phyloP scores from a whole-genome alignment of 768 basidiomycete genomes.

The Trametes meyenii region DNA sequence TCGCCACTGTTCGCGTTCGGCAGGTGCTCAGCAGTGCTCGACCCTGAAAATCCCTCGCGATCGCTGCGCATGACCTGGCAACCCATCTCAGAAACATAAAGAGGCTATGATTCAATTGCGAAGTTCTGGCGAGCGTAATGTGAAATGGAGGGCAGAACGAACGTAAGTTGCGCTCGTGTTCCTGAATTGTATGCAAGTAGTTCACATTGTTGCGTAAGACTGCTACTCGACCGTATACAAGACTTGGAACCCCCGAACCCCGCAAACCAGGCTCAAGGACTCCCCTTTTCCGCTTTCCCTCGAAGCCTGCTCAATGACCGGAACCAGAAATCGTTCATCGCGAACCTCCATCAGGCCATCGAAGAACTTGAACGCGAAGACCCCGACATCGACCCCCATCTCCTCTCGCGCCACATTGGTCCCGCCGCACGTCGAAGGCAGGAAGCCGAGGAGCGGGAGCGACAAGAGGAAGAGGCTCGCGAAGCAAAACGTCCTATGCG shows the following conservation, averaged over 20 bases:
- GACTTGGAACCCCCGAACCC: constrained; percentile 55
- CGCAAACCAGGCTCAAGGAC: constrained; percentile 30
- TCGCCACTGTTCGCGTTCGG: background rate
- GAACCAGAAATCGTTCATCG: constrained; percentile 47
- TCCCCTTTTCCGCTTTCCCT: constrained; percentile 51
- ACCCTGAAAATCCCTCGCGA: background rate
- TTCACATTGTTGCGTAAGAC: constrained; percentile 36
- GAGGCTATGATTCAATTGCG: constrained; percentile 58
- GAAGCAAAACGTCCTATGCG: constrained; percentile 39
- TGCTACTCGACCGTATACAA: constrained; percentile 60
- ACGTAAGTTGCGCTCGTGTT: constrained; percentile 47
- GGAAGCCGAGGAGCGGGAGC: constrained; percentile 44
- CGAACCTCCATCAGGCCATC: constrained; percentile 52
- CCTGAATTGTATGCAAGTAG: constrained; percentile 10
- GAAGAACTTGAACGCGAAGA: constrained; percentile 49
- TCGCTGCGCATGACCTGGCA: constrained; percentile 10
- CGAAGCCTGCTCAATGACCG: constrained; percentile 48
- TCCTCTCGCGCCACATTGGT: constrained; percentile 49
- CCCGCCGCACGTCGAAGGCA: constrained; percentile 47
- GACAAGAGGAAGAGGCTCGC: constrained; percentile 49
- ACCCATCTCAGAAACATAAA: constrained; percentile 53
- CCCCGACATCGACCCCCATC: constrained; percentile 48
- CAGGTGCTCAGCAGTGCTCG: constrained; percentile 14
- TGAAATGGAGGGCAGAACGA: constrained; percentile 62
- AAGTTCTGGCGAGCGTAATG: constrained; percentile 64